These are phyloP conservation scores for Hymenoscyphus linearis DNA, from an alignment of 2,329 filamentous ascomycete genomes.

Conservation along the genomic window DNA sequence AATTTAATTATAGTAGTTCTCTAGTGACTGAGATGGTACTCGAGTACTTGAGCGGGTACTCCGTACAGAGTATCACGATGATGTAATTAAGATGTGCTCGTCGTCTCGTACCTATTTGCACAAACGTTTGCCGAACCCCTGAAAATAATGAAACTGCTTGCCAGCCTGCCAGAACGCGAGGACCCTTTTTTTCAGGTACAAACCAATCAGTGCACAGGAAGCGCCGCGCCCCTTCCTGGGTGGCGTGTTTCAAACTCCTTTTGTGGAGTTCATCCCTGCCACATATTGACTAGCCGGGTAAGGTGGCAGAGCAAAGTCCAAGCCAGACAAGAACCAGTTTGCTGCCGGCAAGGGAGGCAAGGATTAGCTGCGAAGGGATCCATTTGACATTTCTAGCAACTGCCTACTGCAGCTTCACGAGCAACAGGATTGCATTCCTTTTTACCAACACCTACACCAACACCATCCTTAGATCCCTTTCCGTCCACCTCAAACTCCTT, in stretches of 20 bases:
- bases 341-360: not conserved
- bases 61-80: not conserved
- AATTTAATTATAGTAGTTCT: not conserved
- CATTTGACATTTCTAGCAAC: not conserved
- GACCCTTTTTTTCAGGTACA: not conserved
- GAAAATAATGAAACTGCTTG: constrained; percentile 1
- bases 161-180: too few relatives aligned
- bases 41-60: too few relatives aligned
- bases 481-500: too few relatives aligned
- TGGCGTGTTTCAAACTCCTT: not conserved
- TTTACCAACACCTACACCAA: not conserved
- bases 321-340: not conserved
- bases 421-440: not conserved
- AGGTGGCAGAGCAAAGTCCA: too few relatives aligned
- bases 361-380: not conserved
- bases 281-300: not conserved
- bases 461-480: not conserved
- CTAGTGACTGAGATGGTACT: too few relatives aligned
- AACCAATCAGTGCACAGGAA: too few relatives aligned
- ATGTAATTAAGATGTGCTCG: not conserved
- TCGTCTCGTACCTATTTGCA: not conserved
- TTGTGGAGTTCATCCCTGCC: not conserved
- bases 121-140: not conserved
- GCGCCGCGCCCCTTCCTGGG: not conserved
- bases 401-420: not conserved